Evolutionary conservation across 176 grass and related monocot species (phyloP).

Genomic region (Triticum turgidum): DNA sequence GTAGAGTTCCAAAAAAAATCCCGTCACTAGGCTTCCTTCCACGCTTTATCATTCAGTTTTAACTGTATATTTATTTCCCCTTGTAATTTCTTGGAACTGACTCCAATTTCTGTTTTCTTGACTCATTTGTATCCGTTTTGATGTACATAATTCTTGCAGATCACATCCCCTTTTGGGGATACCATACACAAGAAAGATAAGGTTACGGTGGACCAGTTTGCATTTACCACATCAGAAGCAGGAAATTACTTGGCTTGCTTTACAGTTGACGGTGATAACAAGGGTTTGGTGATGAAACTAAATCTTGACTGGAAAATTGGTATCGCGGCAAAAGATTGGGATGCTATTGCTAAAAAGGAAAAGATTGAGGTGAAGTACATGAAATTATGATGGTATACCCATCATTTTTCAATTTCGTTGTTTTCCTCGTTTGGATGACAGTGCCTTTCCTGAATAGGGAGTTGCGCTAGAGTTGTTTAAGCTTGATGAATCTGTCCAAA

Average conservation of each 20-base stretch:
- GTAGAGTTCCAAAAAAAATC: not conserved
- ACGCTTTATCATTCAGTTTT: not conserved
- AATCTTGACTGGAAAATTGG: slow-evolving; percentile 86
- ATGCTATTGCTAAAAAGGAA: slow-evolving; percentile 68
- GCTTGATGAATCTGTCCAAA: slow-evolving; percentile 54
- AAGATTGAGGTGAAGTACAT: slow-evolving; percentile 59
- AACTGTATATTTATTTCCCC: not conserved
- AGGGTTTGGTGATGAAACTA: slow-evolving; percentile 49
- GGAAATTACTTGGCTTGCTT: slow-evolving; percentile 80
- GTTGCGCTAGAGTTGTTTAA: slow-evolving; percentile 75
- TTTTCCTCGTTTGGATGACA: slow-evolving; percentile 20
- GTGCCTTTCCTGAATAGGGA: slow-evolving; percentile 45
- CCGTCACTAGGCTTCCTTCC: not conserved
- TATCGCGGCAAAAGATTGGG: slow-evolving; percentile 70
- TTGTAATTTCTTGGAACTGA: not conserved
- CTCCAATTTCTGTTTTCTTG: not conserved
- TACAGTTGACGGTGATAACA: slow-evolving; percentile 50
- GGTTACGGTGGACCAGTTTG: slow-evolving; percentile 57
- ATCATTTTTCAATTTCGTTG: not conserved
- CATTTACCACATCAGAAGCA: slow-evolving; percentile 74
- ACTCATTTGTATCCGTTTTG: not conserved
- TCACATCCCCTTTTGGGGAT: slow-evolving; percentile 74
- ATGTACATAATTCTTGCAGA: slow-evolving; percentile 31
- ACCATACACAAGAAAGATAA: slow-evolving; percentile 50
- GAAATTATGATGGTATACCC: not conserved